phyloP scores from a whole-genome alignment of 805 yeast genomes.

The Metschnikowia kofuensis region DNA sequence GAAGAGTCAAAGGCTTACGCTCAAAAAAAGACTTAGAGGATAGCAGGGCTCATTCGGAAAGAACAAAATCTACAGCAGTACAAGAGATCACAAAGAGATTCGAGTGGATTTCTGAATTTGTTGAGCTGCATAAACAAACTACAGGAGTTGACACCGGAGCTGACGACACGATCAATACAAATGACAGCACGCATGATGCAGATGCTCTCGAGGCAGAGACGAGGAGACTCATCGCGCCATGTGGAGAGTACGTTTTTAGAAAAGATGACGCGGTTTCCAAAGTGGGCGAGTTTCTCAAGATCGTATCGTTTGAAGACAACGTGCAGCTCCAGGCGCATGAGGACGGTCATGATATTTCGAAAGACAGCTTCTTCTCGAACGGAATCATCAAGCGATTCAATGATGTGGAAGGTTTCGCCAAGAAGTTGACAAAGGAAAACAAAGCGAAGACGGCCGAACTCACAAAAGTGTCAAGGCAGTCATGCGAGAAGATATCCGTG shows the following conservation, averaged over 20 bases:
- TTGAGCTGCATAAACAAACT: neutral
- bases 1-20: conserved; percentile 77
- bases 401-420: conserved; percentile 88
- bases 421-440: conserved; percentile 75
- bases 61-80: conserved; percentile 28
- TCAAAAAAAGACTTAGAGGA: conserved; percentile 31
- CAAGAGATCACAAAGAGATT: conserved; percentile 37
- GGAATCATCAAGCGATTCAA: conserved; percentile 69
- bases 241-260: conserved; percentile 3
- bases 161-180: conserved; percentile 1
- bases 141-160: neutral
- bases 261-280: neutral
- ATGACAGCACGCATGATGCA: conserved; percentile 2
- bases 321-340: conserved; percentile 20
- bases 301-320: conserved; percentile 28
- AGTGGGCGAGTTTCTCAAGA: conserved; percentile 20
- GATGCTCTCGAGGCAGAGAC: conserved; percentile 8
- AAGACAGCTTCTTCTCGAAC: conserved; percentile 32
- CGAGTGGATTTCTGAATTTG: conserved; percentile 46
- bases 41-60: conserved; percentile 14
- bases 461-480: conserved; percentile 24
- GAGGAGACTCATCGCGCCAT: neutral
- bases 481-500: conserved; percentile 54
- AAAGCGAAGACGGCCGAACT: conserved; percentile 49
- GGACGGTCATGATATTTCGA: conserved; percentile 2